Evolutionary conservation across 2,329 filamentous ascomycete genomes (phyloP).

Genomic region (Cladophialophora exuberans): DNA sequence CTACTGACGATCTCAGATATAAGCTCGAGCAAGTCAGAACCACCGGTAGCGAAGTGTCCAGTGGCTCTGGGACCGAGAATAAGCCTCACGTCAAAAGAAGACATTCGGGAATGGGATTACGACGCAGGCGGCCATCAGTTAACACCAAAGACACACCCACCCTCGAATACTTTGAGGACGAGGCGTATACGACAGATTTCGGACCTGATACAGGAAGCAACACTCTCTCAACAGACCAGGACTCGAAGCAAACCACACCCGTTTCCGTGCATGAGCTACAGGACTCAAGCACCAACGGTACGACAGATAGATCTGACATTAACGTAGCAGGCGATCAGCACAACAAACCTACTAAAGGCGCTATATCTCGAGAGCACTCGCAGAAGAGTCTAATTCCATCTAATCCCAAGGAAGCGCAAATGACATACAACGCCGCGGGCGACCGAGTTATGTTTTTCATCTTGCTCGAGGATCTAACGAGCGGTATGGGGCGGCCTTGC

Average conservation of each 20-base stretch:
- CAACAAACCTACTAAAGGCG: background rate
- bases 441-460: constrained; percentile 87
- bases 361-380: constrained; percentile 1
- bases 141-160: constrained; percentile 68
- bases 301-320: background rate
- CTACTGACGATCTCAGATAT: constrained; percentile 32
- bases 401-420: constrained; percentile 72
- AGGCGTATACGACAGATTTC: constrained; percentile 79
- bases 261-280: background rate
- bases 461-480: constrained; percentile 89
- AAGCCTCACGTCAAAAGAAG: constrained; percentile 55
- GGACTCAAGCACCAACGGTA: background rate
- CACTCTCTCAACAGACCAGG: constrained; percentile 70
- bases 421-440: constrained; percentile 55
- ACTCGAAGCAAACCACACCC: constrained; percentile 26
- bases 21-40: constrained; percentile 41
- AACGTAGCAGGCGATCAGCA: background rate
- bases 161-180: constrained; percentile 88
- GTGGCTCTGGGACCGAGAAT: constrained; percentile 19
- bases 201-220: constrained; percentile 75
- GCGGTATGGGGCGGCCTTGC: constrained; percentile 94
- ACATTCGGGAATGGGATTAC: constrained; percentile 84
- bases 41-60: constrained; percentile 31
- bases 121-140: constrained; percentile 73
- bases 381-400: constrained; percentile 50